phyloP scores from a whole-genome alignment of 805 yeast species.

The Nakazawaea anatomiae region DNA sequence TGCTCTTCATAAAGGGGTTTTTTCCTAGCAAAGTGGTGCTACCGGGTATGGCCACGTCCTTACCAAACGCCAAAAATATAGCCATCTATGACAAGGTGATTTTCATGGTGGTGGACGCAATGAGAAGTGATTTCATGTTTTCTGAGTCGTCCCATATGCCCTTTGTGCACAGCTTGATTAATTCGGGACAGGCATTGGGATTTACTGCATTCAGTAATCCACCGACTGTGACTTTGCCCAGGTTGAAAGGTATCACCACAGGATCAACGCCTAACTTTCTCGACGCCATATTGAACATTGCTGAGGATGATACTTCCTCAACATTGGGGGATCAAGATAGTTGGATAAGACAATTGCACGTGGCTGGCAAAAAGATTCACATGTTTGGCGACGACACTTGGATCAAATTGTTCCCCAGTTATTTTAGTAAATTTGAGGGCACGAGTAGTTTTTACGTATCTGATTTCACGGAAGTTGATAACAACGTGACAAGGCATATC shows the following conservation, averaged over 20 bases:
- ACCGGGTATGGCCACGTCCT: slow-evolving; percentile 47
- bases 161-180: slow-evolving; percentile 59
- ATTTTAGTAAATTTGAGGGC: slow-evolving; percentile 69
- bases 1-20: slow-evolving; percentile 73
- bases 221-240: slow-evolving; percentile 93
- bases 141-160: slow-evolving; percentile 59
- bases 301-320: slow-evolving; percentile 77
- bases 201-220: slow-evolving; percentile 91
- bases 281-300: slow-evolving; percentile 90
- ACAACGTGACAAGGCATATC: slow-evolving; percentile 86
- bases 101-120: slow-evolving; percentile 87
- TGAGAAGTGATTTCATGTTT: slow-evolving; percentile 83
- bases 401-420: slow-evolving; percentile 79
- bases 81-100: slow-evolving; percentile 61
- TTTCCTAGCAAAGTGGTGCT: slow-evolving; percentile 84
- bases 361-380: slow-evolving; percentile 43
- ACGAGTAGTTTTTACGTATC: slow-evolving; percentile 92
- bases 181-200: slow-evolving; percentile 69
- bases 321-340: slow-evolving; percentile 73
- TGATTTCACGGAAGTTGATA: slow-evolving; percentile 91
- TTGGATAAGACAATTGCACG: slow-evolving; percentile 69
- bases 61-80: slow-evolving; percentile 15
- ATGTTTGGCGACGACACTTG: slow-evolving; percentile 98
- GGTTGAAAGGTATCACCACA: slow-evolving; percentile 88
- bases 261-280: slow-evolving; percentile 93